Conservation (phyloP, 1,139 yeast genomes). For the Eremothecium coryli region DNA sequence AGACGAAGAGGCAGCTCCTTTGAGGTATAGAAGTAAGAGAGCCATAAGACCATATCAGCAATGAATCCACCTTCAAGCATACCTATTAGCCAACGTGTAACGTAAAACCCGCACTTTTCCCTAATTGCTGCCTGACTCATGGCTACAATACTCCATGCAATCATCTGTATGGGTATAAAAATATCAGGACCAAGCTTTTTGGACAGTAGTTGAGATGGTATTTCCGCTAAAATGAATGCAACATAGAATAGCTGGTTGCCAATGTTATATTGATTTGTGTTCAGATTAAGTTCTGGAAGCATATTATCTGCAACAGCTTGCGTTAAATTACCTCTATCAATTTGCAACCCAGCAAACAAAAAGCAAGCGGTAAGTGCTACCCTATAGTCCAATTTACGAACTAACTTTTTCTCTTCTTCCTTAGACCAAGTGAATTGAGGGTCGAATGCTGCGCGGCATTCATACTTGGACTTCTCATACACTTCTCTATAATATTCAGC, state of each 20-base stretch:
- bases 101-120: conserved; percentile 33
- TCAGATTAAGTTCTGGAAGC: conserved; percentile 37
- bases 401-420: conserved; percentile 37
- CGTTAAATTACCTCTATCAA: conserved; percentile 43
- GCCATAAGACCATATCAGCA: conserved; percentile 43
- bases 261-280: conserved; percentile 41
- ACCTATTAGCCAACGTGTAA: conserved; percentile 41
- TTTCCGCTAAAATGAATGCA: conserved; percentile 40
- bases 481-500: conserved; percentile 35
- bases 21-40: conserved; percentile 45
- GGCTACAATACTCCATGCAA: conserved; percentile 43
- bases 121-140: conserved; percentile 37
- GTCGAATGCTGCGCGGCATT: conserved; percentile 39
- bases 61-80: conserved; percentile 47
- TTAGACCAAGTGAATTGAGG: conserved; percentile 41
- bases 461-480: conserved; percentile 39
- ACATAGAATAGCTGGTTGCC: conserved; percentile 40
- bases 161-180: conserved; percentile 46
- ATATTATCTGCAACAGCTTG: conserved; percentile 46
- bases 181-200: conserved; percentile 46
- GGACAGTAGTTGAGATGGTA: conserved; percentile 47
- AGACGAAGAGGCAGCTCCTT: conserved; percentile 42
- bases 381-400: conserved; percentile 37
- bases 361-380: conserved; percentile 41
- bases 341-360: conserved; percentile 42